Conservation (phyloP, 768 basidiomycete genomes). For the Rhodotorula toruloides region DNA sequence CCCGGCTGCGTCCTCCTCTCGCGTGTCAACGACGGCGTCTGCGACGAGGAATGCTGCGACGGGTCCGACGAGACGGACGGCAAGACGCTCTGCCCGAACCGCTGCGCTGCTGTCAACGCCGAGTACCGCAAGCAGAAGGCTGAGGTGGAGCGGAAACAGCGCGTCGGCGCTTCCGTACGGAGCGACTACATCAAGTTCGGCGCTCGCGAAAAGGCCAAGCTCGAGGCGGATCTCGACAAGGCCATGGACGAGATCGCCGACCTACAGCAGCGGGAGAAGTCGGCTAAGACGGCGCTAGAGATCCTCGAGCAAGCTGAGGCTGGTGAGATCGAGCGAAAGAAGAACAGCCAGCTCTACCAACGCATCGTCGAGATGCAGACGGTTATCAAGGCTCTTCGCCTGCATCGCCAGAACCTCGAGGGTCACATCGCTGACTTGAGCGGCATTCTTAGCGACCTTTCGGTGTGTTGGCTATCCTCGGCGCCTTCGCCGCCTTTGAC, state of each 20-base stretch:
- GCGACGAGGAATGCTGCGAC: constrained; percentile 90
- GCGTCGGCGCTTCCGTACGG: constrained; percentile 90
- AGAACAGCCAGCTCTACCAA: constrained; percentile 70
- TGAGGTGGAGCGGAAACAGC: constrained; percentile 69
- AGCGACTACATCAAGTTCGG: constrained; percentile 80
- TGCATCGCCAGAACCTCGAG: constrained; percentile 65
- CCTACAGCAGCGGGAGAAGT: constrained; percentile 48
- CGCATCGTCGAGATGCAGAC: constrained; percentile 66
- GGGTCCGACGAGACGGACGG: constrained; percentile 86
- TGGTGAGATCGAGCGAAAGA: constrained; percentile 74
- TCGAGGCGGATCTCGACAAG: constrained; percentile 61
- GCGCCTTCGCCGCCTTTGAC: too few species aligned
- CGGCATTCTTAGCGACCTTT: constrained; percentile 70
- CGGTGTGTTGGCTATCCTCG: background rate
- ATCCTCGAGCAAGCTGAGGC: constrained; percentile 70
- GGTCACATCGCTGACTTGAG: constrained; percentile 72
- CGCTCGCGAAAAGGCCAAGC: constrained; percentile 76
- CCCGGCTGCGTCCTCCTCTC: constrained; percentile 71
- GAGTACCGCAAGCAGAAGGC: constrained; percentile 62
- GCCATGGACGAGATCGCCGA: constrained; percentile 56
- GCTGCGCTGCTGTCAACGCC: constrained; percentile 69
- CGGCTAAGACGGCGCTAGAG: constrained; percentile 73
- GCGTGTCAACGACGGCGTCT: constrained; percentile 85
- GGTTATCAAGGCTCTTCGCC: constrained; percentile 70
- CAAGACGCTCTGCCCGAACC: constrained; percentile 61